phyloP scores from a whole-genome alignment of 345 rosid genomes.

The Moringa oleifera region DNA sequence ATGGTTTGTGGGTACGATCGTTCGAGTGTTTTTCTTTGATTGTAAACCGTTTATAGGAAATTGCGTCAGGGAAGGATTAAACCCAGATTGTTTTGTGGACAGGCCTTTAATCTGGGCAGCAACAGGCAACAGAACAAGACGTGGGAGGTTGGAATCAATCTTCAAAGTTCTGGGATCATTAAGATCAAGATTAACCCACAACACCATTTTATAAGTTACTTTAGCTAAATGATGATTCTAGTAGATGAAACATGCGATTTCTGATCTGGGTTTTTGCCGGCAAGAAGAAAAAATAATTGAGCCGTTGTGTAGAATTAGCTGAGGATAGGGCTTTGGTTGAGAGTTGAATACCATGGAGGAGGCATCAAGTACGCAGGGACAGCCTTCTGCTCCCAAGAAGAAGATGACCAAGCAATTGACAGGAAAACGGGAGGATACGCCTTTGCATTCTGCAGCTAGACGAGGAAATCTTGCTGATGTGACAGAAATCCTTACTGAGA shows the following conservation, averaged over 20 bases:
- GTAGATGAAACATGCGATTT: constrained; percentile 19
- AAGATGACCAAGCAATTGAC: constrained; percentile 88
- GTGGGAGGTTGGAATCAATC: constrained; percentile 14
- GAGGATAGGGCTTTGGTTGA: background rate
- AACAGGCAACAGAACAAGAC: constrained; percentile 11
- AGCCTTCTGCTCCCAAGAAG: constrained; percentile 32
- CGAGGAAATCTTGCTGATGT: constrained; percentile 47
- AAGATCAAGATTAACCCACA: constrained; percentile 3
- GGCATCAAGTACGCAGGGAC: background rate
- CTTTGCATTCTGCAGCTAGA: constrained; percentile 77
- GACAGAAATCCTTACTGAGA: constrained; percentile 39
- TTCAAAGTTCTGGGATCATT: constrained; percentile 6
- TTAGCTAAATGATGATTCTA: constrained; percentile 2
- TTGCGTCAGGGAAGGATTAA: too few relatives aligned
- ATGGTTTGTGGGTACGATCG: background rate
- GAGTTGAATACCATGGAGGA: constrained; percentile 23
- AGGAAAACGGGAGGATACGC: constrained; percentile 75
- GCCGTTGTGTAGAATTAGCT: constrained; percentile 4
- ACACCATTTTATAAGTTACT: background rate
- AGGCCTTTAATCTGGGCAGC: constrained; percentile 20
- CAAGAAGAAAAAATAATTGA: constrained; percentile 16
- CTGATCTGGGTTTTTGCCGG: constrained; percentile 36
- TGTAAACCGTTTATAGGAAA: too few relatives aligned
- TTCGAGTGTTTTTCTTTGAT: background rate
- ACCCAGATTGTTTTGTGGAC: constrained; percentile 5